These are phyloP conservation scores for Phaeosphaeria sp. DNA, from an alignment of 2,329 filamentous ascomycete species.

Conservation along the genomic window DNA sequence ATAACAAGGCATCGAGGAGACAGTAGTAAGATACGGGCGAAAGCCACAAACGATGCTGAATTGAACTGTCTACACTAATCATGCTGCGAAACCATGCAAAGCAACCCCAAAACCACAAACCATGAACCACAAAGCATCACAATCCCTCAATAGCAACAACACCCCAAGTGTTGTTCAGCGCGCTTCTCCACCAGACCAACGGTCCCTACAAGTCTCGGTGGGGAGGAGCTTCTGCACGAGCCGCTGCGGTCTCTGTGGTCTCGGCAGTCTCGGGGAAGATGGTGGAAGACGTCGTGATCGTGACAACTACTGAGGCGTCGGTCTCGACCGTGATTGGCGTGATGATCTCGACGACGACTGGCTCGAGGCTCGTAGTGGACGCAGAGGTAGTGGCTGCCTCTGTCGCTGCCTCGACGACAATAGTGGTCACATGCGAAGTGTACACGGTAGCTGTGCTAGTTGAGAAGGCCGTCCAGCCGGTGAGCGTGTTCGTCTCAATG, in stretches of 20 bases:
- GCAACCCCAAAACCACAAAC: neutral
- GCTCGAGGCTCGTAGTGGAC: neutral
- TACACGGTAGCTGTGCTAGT: neutral
- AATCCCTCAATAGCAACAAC: neutral
- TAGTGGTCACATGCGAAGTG: neutral
- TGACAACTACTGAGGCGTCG: neutral
- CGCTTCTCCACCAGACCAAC: neutral
- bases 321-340: neutral
- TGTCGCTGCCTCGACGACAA: neutral
- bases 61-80: slow-evolving; percentile 15
- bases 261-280: neutral
- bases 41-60: slow-evolving; percentile 11
- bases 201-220: slow-evolving; percentile 1
- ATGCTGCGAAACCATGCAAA: slow-evolving; percentile 7
- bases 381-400: too few species aligned
- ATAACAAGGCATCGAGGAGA: neutral
- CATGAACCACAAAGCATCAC: neutral
- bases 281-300: neutral
- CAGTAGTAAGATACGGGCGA: neutral
- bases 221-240: neutral
- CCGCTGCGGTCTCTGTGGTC: neutral
- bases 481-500: neutral
- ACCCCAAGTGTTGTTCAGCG: neutral
- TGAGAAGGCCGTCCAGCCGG: neutral
- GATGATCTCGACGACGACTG: neutral